Evolutionary conservation across 2,329 filamentous ascomycete genomes (phyloP).

Genomic region (Epichloe uncinata): DNA sequence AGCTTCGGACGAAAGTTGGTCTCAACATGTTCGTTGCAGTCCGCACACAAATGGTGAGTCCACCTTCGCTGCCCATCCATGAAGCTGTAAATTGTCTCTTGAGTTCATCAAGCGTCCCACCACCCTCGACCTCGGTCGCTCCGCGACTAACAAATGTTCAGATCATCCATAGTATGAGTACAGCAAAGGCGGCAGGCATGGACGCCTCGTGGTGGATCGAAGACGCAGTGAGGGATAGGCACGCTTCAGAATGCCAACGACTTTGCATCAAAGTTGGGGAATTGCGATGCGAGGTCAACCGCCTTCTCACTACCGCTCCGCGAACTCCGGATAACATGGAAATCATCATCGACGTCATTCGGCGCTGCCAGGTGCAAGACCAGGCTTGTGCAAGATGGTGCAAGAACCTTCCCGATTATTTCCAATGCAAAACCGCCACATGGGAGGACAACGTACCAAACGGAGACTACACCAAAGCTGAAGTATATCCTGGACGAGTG

Average conservation of each 20-base stretch:
- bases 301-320: slow-evolving; percentile 30
- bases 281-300: slow-evolving; percentile 40
- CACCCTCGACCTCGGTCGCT: not conserved
- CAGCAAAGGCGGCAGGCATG: slow-evolving; percentile 38
- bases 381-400: slow-evolving; percentile 39
- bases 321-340: slow-evolving; percentile 37
- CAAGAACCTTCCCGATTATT: slow-evolving; percentile 33
- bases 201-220: slow-evolving; percentile 47
- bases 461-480: slow-evolving; percentile 37
- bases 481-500: slow-evolving; percentile 46
- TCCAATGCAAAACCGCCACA: slow-evolving; percentile 37
- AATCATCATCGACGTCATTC: slow-evolving; percentile 37
- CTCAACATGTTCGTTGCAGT: slow-evolving; percentile 45
- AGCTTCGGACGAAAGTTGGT: slow-evolving; percentile 39
- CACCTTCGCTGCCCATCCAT: not conserved
- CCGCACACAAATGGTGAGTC: slow-evolving; percentile 43
- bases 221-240: slow-evolving; percentile 35
- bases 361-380: slow-evolving; percentile 38
- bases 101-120: not conserved
- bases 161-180: slow-evolving; percentile 44
- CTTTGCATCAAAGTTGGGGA: slow-evolving; percentile 41
- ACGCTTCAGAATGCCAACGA: slow-evolving; percentile 34
- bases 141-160: slow-evolving; percentile 12
- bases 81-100: not conserved
- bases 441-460: slow-evolving; percentile 42